A percentile compares a stretch with the other conserved stretches of the same genome.
phyloP scores from a whole-genome alignment of 2,329 filamentous ascomycete genomes.

The Aspergillus quadricinctus region DNA sequence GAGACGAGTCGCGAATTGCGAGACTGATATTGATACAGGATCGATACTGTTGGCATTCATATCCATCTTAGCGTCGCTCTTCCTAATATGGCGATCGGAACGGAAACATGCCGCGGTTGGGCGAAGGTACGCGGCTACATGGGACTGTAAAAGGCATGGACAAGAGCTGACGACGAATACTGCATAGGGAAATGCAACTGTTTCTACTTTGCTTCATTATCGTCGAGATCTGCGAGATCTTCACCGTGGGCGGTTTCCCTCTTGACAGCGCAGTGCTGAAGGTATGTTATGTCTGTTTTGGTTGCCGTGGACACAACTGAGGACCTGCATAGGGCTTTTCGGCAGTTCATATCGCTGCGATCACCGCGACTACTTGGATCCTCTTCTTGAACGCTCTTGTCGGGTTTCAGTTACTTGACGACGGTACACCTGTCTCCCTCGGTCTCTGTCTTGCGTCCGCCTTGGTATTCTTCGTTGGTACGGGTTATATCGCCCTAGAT shows the following conservation, averaged over 20 bases:
- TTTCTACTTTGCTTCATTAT: conserved; percentile 84
- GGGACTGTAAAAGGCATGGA: not conserved
- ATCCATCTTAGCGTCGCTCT: conserved; percentile 64
- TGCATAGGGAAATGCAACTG: conserved; percentile 83
- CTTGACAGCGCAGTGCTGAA: conserved; percentile 63
- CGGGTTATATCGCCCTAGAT: conserved; percentile 92
- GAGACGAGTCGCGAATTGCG: not conserved
- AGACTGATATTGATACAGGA: conserved; percentile 48
- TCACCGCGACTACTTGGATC: conserved; percentile 84
- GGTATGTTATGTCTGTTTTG: conserved; percentile 47
- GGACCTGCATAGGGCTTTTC: conserved; percentile 65
- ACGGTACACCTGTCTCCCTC: conserved; percentile 81
- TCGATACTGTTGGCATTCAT: conserved; percentile 79
- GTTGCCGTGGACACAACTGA: conserved; percentile 8
- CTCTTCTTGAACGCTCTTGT: conserved; percentile 88
- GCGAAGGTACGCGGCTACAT: conserved; percentile 60
- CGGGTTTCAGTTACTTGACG: conserved; percentile 88
- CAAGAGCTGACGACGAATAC: conserved; percentile 10
- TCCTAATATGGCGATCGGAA: conserved; percentile 75
- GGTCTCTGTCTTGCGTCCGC: conserved; percentile 70
- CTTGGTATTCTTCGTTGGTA: conserved; percentile 72
- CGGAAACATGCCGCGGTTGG: conserved; percentile 91
- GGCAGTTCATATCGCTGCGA: conserved; percentile 83
- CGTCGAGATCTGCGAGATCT: conserved; percentile 91
- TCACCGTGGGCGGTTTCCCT: conserved; percentile 87